Percentiles rank a stretch among this genome's conserved stretches.
Conservation (phyloP, 192 early-diverging fungal genomes). For the Geranomyces michiganensis region DNA sequence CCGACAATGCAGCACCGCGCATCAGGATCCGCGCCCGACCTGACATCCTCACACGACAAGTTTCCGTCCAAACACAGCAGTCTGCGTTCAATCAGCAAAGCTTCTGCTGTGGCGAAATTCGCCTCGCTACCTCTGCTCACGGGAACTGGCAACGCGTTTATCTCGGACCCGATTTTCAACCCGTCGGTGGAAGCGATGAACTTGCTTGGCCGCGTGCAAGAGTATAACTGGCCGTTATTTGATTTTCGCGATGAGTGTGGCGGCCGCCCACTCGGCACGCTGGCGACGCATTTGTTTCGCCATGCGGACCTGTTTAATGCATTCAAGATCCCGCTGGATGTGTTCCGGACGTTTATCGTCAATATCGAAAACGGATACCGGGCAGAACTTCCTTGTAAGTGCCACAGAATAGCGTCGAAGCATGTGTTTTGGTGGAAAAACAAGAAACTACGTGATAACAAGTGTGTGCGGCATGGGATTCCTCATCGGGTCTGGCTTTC, state of each 20-base stretch:
- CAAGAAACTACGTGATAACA: too few species aligned
- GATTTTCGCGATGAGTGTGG: slow-evolving; percentile 40
- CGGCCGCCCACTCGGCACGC: slow-evolving; percentile 29
- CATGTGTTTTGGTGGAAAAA: too few species aligned
- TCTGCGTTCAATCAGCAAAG: neutral
- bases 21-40: neutral
- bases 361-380: slow-evolving; percentile 55
- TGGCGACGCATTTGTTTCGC: slow-evolving; percentile 46
- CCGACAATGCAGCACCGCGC: neutral
- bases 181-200: slow-evolving; percentile 28
- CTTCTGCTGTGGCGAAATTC: neutral
- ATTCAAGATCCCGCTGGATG: slow-evolving; percentile 46
- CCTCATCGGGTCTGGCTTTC: too few species aligned
- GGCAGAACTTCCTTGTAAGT: slow-evolving; percentile 53
- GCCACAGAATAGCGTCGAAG: too few species aligned
- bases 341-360: slow-evolving; percentile 47
- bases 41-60: neutral
- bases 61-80: neutral
- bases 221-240: slow-evolving; percentile 55
- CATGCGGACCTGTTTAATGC: slow-evolving; percentile 44
- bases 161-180: neutral
- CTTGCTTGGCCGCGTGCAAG: slow-evolving; percentile 28
- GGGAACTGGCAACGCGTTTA: neutral
- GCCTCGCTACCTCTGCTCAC: neutral
- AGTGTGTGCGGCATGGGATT: too few species aligned